phyloP scores from a whole-genome alignment of 345 rosid species.

The Salix brachista region DNA sequence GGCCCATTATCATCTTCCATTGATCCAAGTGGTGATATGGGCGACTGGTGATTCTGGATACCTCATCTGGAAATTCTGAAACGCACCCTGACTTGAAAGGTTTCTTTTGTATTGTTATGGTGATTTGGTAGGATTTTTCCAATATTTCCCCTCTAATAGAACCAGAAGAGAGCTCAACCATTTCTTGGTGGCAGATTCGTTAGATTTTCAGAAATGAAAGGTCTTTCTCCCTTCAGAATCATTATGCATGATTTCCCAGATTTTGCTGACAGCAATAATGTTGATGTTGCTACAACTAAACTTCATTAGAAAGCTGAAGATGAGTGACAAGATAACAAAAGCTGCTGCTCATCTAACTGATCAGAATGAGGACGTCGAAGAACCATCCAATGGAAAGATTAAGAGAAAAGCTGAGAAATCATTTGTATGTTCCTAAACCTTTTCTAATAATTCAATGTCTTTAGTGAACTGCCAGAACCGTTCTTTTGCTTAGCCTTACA shows the following conservation, averaged over 20 bases:
- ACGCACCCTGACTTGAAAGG: constrained; percentile 88
- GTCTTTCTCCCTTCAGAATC: background rate
- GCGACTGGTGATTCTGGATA: constrained; percentile 67
- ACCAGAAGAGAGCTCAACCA: constrained; percentile 6
- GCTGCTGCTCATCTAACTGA: constrained; percentile 39
- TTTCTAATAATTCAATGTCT: background rate
- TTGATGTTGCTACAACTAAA: background rate
- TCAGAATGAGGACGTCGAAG: constrained; percentile 51
- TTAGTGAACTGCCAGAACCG: background rate
- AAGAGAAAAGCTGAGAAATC: constrained; percentile 61
- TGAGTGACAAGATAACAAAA: constrained; percentile 59
- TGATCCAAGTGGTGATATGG: constrained; percentile 94
- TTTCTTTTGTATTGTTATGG: constrained; percentile 16
- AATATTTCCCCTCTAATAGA: constrained; percentile 5
- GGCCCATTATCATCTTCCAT: constrained; percentile 10
- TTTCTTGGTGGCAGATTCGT: background rate
- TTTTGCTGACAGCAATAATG: background rate
- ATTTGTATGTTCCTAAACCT: constrained; percentile 42
- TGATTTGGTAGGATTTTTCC: constrained; percentile 1
- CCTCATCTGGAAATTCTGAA: constrained; percentile 47
- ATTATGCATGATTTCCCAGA: background rate
- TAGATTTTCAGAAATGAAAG: background rate
- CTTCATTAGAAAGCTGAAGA: constrained; percentile 45
- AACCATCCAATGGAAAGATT: constrained; percentile 39
- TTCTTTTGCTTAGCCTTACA: background rate